Evolutionary conservation across 768 basidiomycete genomes (phyloP).

Genomic region (Lentinus tigrinus): DNA sequence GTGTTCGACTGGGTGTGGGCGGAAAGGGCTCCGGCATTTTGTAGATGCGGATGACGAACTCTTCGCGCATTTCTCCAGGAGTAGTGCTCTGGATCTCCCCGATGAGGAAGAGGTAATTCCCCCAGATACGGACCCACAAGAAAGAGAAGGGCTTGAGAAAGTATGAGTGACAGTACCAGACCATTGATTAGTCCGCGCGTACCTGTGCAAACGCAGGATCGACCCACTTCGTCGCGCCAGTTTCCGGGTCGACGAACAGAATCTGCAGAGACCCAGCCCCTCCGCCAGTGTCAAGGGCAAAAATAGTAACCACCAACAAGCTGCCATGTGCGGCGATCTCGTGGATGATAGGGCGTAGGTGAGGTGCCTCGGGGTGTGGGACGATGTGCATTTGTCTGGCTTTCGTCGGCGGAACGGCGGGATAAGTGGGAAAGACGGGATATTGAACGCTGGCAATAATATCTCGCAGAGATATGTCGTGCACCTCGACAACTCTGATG

Average conservation of each 20-base stretch:
- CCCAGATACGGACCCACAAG: slow-evolving; percentile 33
- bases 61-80: slow-evolving; percentile 27
- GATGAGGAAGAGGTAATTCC: slow-evolving; percentile 31
- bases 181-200: background rate
- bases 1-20: background rate
- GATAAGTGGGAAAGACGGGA: slow-evolving; percentile 6
- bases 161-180: background rate
- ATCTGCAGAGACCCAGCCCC: slow-evolving; percentile 21
- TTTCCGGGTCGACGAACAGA: slow-evolving; percentile 18
- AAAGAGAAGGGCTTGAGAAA: slow-evolving; percentile 30
- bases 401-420: background rate
- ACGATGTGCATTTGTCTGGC: slow-evolving; percentile 10
- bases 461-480: slow-evolving; percentile 14
- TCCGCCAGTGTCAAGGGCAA: slow-evolving; percentile 18
- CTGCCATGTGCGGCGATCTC: slow-evolving; percentile 12
- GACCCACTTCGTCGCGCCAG: slow-evolving; percentile 23
- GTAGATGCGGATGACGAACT: slow-evolving; percentile 31
- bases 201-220: slow-evolving; percentile 19
- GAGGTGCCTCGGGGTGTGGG: slow-evolving; percentile 15
- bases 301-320: slow-evolving; percentile 22
- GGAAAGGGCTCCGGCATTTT: slow-evolving; percentile 25
- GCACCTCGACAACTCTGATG: slow-evolving; percentile 17
- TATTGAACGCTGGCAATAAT: slow-evolving; percentile 1
- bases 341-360: slow-evolving; percentile 18
- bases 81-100: slow-evolving; percentile 22